These are phyloP conservation scores for Aspergillus avenaceus DNA, from an alignment of 495 filamentous ascomycete species.

Conservation along the genomic window DNA sequence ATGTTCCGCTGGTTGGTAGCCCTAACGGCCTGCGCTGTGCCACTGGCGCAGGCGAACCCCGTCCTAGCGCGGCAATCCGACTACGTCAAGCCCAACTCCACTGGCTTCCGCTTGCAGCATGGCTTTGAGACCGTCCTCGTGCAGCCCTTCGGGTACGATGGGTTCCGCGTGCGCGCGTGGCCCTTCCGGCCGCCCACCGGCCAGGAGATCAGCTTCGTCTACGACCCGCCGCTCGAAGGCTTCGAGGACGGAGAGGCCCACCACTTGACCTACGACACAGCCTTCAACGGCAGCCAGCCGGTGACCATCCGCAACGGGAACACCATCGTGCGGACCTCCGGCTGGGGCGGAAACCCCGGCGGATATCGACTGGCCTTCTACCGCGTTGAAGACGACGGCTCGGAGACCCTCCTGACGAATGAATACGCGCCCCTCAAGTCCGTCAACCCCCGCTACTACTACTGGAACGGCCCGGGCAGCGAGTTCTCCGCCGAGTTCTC, in stretches of 20 bases:
- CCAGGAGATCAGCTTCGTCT: constrained; percentile 23
- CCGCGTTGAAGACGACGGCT: constrained; percentile 19
- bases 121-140: constrained; percentile 27
- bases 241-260: constrained; percentile 21
- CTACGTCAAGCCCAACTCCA: constrained; percentile 18
- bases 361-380: constrained; percentile 26
- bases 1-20: not conserved
- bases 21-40: not conserved
- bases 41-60: not conserved
- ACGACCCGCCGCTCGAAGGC: constrained; percentile 27
- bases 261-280: constrained; percentile 19
- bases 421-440: constrained; percentile 32
- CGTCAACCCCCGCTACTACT: constrained; percentile 25
- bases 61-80: not conserved
- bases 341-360: constrained; percentile 21
- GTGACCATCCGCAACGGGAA: constrained; percentile 23
- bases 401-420: constrained; percentile 24
- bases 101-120: constrained; percentile 26
- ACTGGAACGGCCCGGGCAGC: constrained; percentile 19
- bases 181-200: constrained; percentile 23
- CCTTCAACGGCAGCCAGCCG: constrained; percentile 15
- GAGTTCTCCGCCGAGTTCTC: constrained; percentile 25
- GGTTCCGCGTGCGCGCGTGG: constrained; percentile 28
- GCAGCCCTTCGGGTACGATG: constrained; percentile 30
- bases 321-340: constrained; percentile 23